Evolutionary conservation across 1,139 yeast species (phyloP).

Genomic region (Taiozyma sp.): DNA sequence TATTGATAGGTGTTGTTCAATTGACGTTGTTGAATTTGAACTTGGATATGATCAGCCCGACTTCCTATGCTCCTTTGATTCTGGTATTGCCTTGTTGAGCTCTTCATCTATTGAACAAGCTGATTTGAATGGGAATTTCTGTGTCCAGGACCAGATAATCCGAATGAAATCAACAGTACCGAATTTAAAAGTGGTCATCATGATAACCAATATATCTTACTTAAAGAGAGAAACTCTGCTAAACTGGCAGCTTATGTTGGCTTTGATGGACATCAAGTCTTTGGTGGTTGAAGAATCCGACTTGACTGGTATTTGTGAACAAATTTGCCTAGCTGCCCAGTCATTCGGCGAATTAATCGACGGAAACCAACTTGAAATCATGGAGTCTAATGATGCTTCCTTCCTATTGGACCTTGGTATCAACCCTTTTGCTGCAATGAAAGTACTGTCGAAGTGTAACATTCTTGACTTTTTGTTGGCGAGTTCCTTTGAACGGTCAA

Average conservation of each 20-base stretch:
- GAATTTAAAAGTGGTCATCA: conserved; percentile 7
- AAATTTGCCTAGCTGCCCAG: not conserved
- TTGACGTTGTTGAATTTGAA: conserved; percentile 13
- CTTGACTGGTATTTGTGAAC: not conserved
- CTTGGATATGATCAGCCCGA: conserved; percentile 12
- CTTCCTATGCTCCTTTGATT: conserved; percentile 9
- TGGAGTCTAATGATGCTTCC: conserved; percentile 4
- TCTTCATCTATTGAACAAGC: conserved; percentile 9
- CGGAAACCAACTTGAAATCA: not conserved
- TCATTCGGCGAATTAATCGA: not conserved
- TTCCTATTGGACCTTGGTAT: conserved; percentile 14
- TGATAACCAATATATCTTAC: not conserved
- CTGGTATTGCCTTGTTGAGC: conserved; percentile 12
- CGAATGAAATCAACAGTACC: not conserved
- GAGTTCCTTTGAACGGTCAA: not conserved
- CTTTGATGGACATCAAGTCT: conserved; percentile 7
- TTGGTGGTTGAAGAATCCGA: not conserved
- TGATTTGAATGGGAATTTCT: conserved; percentile 6
- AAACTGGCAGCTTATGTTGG: conserved; percentile 10
- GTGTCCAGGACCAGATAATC: conserved; percentile 4
- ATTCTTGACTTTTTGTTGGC: not conserved
- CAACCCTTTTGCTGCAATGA: conserved; percentile 9
- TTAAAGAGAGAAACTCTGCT: conserved; percentile 6
- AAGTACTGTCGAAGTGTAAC: not conserved
- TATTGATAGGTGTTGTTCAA: not conserved